phyloP scores from a whole-genome alignment of 2,329 filamentous ascomycete genomes.

The Colletotrichum sp. region DNA sequence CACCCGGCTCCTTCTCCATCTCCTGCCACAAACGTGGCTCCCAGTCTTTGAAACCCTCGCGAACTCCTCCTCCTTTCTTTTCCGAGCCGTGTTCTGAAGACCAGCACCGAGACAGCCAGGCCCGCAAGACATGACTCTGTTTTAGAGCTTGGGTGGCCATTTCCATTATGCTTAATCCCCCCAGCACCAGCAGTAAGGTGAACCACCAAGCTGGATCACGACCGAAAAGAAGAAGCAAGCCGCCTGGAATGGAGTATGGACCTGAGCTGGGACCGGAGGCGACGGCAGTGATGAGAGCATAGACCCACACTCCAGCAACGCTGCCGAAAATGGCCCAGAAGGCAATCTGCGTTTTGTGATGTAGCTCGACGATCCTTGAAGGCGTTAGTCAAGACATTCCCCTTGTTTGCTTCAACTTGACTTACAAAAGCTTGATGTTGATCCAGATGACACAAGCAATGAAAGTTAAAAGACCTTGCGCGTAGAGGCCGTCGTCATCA shows the following conservation, averaged over 20 bases:
- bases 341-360: neutral
- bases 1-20: conserved; percentile 51
- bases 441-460: neutral
- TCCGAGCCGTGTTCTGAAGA: conserved; percentile 53
- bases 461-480: neutral
- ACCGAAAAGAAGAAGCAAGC: neutral
- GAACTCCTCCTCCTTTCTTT: conserved; percentile 25
- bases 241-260: neutral
- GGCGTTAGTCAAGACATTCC: neutral
- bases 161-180: neutral
- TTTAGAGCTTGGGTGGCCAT: neutral
- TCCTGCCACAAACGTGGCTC: conserved; percentile 63
- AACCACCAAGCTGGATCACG: neutral
- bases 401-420: neutral
- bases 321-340: neutral
- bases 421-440: neutral
- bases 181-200: neutral
- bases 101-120: conserved; percentile 32
- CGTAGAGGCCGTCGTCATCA: neutral
- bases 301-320: neutral
- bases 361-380: neutral
- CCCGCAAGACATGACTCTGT: neutral
- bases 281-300: neutral
- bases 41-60: conserved; percentile 47
- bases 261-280: neutral